Conservation (phyloP, 164 flowering plant species). For the Dillenia turbinata region DNA sequence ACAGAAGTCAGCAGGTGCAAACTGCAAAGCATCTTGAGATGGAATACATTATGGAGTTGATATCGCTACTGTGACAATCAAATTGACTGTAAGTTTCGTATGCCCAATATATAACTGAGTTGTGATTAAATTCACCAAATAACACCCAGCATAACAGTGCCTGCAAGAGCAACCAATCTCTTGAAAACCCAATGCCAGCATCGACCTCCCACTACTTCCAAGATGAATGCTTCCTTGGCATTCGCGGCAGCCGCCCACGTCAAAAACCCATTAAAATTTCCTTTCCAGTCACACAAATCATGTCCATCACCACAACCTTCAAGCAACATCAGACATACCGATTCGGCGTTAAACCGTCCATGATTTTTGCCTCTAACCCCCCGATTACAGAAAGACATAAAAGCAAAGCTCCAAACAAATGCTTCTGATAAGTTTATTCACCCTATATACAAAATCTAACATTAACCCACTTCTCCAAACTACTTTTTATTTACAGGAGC, state of each 20-base stretch:
- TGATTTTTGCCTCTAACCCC: slow-evolving; percentile 9
- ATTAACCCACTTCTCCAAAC: slow-evolving; percentile 18
- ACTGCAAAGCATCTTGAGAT: not conserved
- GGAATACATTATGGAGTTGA: slow-evolving; percentile 2
- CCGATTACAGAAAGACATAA: slow-evolving; percentile 16
- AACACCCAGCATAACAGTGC: not conserved
- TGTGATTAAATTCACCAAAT: slow-evolving; percentile 1
- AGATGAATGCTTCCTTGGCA: not conserved
- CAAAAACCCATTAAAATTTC: not conserved
- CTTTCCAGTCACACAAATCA: not conserved
- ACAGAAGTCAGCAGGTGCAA: not conserved
- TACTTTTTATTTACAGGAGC: slow-evolving; percentile 42
- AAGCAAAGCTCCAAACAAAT: slow-evolving; percentile 6
- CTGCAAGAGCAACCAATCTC: not conserved
- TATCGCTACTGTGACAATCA: slow-evolving; percentile 1
- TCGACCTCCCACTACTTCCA: not conserved
- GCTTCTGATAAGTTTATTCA: slow-evolving; percentile 30
- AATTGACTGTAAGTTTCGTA: slow-evolving; percentile 4
- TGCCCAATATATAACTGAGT: slow-evolving; percentile 4
- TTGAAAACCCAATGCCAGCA: not conserved
- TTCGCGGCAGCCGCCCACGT: slow-evolving; percentile 7
- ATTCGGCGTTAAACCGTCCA: not conserved
- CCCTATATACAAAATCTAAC: slow-evolving; percentile 41
- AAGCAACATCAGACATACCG: not conserved
- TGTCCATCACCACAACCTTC: not conserved